Base-by-base conservation (phyloP, 306 rosid genomes). In the Pyrus bretschneideri region DNA sequence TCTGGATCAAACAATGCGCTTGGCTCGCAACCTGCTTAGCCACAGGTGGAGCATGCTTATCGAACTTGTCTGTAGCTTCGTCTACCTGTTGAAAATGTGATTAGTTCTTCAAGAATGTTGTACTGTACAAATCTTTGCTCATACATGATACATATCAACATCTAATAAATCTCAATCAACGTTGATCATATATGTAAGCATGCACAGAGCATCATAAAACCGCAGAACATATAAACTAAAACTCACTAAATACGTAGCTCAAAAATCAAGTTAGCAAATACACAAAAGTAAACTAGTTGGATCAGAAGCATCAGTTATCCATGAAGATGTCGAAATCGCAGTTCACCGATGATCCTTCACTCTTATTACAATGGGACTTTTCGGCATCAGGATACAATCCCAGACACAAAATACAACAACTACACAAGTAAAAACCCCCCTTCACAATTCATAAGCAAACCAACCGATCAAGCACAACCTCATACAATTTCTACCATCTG, bases 1-100 rank as follows among this genome's bases (percentile, higher is more conserved):
- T 82, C 49, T 70, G 83, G 66, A 85, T 54, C n/a, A 86, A 77
- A 79, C 10, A 9, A 57, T 81, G 88, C 3, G 85, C 12, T 66
- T 45, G 62, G 70, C 66, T n/a, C 0, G 58, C 91, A 45, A 84
- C 81, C 25, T 79, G 80, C 84, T 89, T 92, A 10, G 89, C 96
- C 45, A 84, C 67, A 4, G 77, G 51, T 46, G 98, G 97, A 58
- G 97, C 88, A 71, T 87, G 88, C 80, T 85, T 83, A 66, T 84
- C 80, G 71, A 91, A 85, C 77, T 85, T 86, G 59, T 75, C 46
- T 3, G 81, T 74, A 8, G 84, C 91, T 73, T 70, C 83, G 71
- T 92, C 95, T 42, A 92, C 91, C 98, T 94, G 86, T 21, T 7
- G 1, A 60, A 44, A 40, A 38, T 9, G 18, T 13, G 38, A 40